Conservation (phyloP, 164 flowering plant genomes). For the Cinnamomum chago region DNA sequence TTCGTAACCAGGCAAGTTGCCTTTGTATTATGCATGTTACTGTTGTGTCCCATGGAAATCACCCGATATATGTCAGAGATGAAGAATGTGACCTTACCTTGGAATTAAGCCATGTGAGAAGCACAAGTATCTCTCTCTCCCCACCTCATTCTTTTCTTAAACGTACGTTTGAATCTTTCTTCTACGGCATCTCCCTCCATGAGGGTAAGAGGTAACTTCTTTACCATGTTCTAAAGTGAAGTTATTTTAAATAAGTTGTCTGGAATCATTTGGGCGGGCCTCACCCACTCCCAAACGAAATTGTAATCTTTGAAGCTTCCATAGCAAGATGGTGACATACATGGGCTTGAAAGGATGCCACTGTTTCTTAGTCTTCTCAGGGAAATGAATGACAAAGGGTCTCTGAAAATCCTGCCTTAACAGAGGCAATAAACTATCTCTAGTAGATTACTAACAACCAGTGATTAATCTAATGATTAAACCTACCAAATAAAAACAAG, state of each 20-base stretch:
- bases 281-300: too few relatives aligned
- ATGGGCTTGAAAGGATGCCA: too few relatives aligned
- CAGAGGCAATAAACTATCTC: too few relatives aligned
- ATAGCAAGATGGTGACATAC: too few relatives aligned
- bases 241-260: background rate
- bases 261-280: background rate
- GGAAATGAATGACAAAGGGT: too few relatives aligned
- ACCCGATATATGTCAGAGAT: background rate
- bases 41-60: background rate
- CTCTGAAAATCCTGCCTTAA: too few relatives aligned
- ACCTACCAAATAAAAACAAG: too few relatives aligned
- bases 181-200: background rate
- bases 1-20: background rate
- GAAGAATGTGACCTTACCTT: background rate
- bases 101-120: background rate
- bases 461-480: too few relatives aligned
- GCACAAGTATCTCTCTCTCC: too few relatives aligned
- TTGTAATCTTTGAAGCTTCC: too few relatives aligned
- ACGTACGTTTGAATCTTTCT: background rate
- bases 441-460: too few relatives aligned
- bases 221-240: background rate
- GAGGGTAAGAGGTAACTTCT: background rate
- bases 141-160: conserved; percentile 6
- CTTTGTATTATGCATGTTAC: background rate
- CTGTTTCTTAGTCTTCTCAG: too few relatives aligned